Evolutionary conservation across 257 asterid genomes (phyloP), one percentile per base, ranked within the genome.

Genomic region (Marsdenia floribunda): DNA sequence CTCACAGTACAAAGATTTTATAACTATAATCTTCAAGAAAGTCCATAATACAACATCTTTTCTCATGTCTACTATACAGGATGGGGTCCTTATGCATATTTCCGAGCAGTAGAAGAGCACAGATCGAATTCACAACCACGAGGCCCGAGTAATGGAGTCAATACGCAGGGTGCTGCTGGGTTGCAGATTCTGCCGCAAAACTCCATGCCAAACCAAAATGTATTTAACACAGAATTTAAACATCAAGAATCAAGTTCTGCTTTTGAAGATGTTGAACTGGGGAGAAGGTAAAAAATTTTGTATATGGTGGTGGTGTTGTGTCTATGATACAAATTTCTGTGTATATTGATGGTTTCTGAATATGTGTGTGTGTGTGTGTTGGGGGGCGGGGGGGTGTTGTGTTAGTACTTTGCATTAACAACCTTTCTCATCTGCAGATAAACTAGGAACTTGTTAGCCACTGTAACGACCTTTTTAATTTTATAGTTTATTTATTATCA

Each of bases 21-120:
- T 14, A 61, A 61, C 5, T 3, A 61, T 33, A 61, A 61, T 14
- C n/a, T 61, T 33, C n/a, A 33, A 14, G 44, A 29, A 61, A 61
- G 44, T 60, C 73, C 29, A 18, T 70, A 24, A 47, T 47, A 24
- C 47, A 15, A 11, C 59, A 44, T 52, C 33, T 18, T 42, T 42
- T 42, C 2, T 2, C 29, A 15, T 53, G 29, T 6, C 18, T 47
- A 9, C 6, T 18, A 3, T 71, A 68, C 83, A 92, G 98, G 97
- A 75, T 90, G 90, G 89, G 85, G 94, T 21, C 83, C 96, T 10
- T 90, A 89, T 40, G 98, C 96, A 7, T 92, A 89, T 76, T 81
- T 83, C 75, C 91, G 86, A 24, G 98, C 94, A 0, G 68, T 87
- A 78, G 94, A 88, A 80, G 96, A 92, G 74, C 73, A 73, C 2